A percentile compares a stretch with the other conserved stretches of the same genome.
Conservation (phyloP, 1,139 yeast species). For the Sugiyamaella grinbergsii region DNA sequence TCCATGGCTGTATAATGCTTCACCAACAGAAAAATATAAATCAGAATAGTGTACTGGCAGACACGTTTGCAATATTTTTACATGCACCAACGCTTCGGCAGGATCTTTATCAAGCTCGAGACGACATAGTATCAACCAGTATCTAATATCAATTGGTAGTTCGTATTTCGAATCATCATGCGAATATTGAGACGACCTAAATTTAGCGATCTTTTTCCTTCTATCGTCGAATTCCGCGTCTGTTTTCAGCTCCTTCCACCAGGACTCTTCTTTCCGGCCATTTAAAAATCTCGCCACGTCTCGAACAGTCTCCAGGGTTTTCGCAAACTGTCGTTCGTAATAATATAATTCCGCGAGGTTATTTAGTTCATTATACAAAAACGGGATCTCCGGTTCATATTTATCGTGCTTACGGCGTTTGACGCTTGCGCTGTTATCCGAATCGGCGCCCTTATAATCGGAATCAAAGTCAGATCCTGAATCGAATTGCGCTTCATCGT, state of each 20-base stretch:
- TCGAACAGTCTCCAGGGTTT: conserved; percentile 67
- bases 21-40: conserved; percentile 75
- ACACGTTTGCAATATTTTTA: conserved; percentile 58
- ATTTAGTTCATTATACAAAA: conserved; percentile 88
- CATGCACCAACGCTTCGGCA: conserved; percentile 73
- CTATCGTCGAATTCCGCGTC: conserved; percentile 80
- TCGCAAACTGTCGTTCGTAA: conserved; percentile 62
- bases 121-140: conserved; percentile 74
- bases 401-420: conserved; percentile 23
- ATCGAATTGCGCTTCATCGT: too few species aligned
- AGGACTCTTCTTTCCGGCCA: conserved; percentile 64
- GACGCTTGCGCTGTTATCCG: not conserved
- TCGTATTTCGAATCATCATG: conserved; percentile 36
- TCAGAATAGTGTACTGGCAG: conserved; percentile 68
- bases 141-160: conserved; percentile 84
- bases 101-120: conserved; percentile 58
- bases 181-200: conserved; percentile 25
- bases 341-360: conserved; percentile 77
- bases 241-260: conserved; percentile 77
- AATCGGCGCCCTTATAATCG: conserved; percentile 8
- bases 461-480: conserved; percentile 5
- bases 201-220: conserved; percentile 40
- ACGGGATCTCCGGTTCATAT: conserved; percentile 41
- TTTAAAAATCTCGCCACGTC: conserved; percentile 83
- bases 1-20: conserved; percentile 67